Evolutionary conservation across 1,139 yeast species (phyloP).

Genomic region (Yamadazyma trypodendri): DNA sequence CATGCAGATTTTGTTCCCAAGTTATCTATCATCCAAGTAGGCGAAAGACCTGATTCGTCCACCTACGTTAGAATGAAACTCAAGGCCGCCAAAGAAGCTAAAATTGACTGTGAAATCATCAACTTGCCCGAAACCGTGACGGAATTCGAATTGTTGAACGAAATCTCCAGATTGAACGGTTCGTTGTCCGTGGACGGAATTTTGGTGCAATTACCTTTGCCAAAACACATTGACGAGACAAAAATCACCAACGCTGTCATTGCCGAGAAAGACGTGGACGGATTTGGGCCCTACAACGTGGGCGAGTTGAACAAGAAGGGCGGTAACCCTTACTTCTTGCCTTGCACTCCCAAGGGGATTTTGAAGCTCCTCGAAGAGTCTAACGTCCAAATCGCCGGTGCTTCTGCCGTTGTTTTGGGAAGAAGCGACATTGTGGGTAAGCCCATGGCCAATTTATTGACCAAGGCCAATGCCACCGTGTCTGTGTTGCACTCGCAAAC

Average conservation of each 20-base stretch:
- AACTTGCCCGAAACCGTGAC: slow-evolving; percentile 62
- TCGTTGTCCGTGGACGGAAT: slow-evolving; percentile 79
- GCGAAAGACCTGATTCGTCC: slow-evolving; percentile 83
- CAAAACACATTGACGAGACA: slow-evolving; percentile 76
- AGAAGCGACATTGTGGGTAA: slow-evolving; percentile 96
- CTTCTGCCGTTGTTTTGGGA: slow-evolving; percentile 91
- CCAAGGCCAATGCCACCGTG: slow-evolving; percentile 80
- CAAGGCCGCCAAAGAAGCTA: slow-evolving; percentile 86
- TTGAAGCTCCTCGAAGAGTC: slow-evolving; percentile 70
- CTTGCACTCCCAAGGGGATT: slow-evolving; percentile 97
- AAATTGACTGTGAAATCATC: slow-evolving; percentile 67
- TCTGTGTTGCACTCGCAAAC: slow-evolving; percentile 82
- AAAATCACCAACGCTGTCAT: slow-evolving; percentile 74
- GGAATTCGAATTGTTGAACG: slow-evolving; percentile 57
- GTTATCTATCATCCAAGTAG: slow-evolving; percentile 86
- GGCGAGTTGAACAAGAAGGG: slow-evolving; percentile 91
- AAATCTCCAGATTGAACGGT: slow-evolving; percentile 63
- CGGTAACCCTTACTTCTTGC: slow-evolving; percentile 82
- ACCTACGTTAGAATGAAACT: slow-evolving; percentile 95
- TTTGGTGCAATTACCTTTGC: slow-evolving; percentile 88
- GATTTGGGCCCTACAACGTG: slow-evolving; percentile 85
- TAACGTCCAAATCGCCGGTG: slow-evolving; percentile 65
- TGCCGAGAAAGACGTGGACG: slow-evolving; percentile 90
- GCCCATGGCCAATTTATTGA: slow-evolving; percentile 83
- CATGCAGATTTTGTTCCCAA: slow-evolving; percentile 71